Conservation (phyloP, 2,329 filamentous ascomycete species). For the Aphanoascus verrucosus region DNA sequence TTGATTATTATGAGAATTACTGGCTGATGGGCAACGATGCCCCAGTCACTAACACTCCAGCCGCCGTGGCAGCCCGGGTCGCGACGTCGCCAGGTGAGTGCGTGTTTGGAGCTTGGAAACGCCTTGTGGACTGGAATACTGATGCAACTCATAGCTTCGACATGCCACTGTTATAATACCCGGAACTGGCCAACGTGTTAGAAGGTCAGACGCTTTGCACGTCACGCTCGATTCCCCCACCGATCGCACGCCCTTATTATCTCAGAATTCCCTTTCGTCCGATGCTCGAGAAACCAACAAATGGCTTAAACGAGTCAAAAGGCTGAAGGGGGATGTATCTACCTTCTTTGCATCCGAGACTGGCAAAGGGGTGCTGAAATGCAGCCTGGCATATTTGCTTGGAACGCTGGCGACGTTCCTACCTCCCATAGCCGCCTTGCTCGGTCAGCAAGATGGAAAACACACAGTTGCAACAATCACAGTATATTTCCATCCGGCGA, state of each 20-base stretch:
- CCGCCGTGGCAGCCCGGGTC: constrained; percentile 1
- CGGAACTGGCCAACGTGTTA: constrained; percentile 71
- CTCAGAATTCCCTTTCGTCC: constrained; percentile 16
- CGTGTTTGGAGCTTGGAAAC: not conserved
- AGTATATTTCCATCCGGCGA: constrained; percentile 86
- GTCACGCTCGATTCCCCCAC: constrained; percentile 31
- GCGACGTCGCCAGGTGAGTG: constrained; percentile 1
- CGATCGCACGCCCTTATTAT: constrained; percentile 29
- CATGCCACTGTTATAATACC: constrained; percentile 83
- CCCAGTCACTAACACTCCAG: not conserved
- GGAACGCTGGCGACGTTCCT: constrained; percentile 81
- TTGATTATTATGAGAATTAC: not conserved
- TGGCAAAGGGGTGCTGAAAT: constrained; percentile 76
- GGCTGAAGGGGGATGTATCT: constrained; percentile 37
- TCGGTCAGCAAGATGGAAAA: constrained; percentile 81
- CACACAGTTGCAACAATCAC: constrained; percentile 89
- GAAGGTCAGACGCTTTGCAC: constrained; percentile 51
- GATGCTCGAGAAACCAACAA: constrained; percentile 13
- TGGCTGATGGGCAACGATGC: constrained; percentile 3
- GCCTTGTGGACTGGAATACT: not conserved
- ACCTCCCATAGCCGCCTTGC: constrained; percentile 56
- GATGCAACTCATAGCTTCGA: constrained; percentile 47
- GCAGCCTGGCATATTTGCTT: constrained; percentile 76
- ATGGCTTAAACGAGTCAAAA: constrained; percentile 24
- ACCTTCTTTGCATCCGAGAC: constrained; percentile 56